Percentiles rank a stretch among this genome's conserved stretches.
Conservation (phyloP, 108 stramenopile species). For the Cylindrotheca fusiformis region DNA sequence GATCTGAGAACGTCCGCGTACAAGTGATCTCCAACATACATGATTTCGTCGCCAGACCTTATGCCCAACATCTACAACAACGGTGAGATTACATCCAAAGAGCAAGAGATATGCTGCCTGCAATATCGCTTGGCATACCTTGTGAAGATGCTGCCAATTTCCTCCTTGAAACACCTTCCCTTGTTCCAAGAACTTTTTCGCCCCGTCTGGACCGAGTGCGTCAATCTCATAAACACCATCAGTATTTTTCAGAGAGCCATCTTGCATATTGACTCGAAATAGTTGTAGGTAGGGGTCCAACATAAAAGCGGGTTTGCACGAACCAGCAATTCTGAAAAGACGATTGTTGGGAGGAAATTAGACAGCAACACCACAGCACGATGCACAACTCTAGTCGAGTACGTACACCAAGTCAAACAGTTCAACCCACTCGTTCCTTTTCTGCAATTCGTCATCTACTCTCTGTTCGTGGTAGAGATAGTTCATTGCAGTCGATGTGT, state of each 20-base stretch:
- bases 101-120: too few species aligned
- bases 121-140: too few species aligned
- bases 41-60: slow-evolving; percentile 88
- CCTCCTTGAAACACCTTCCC: slow-evolving; percentile 95
- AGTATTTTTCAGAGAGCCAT: slow-evolving; percentile 82
- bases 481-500: slow-evolving; percentile 95
- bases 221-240: slow-evolving; percentile 91
- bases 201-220: slow-evolving; percentile 67
- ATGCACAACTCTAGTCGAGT: neutral
- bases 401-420: slow-evolving; percentile 88
- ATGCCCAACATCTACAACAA: slow-evolving; percentile 85
- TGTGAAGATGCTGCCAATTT: slow-evolving; percentile 90
- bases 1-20: slow-evolving; percentile 91
- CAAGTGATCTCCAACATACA: slow-evolving; percentile 97
- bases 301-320: slow-evolving; percentile 88
- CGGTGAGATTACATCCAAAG: too few species aligned
- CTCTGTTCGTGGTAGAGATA: slow-evolving; percentile 68
- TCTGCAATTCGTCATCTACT: slow-evolving; percentile 59
- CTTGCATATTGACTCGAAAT: slow-evolving; percentile 78
- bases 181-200: slow-evolving; percentile 70
- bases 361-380: neutral
- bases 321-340: slow-evolving; percentile 67
- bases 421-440: slow-evolving; percentile 89
- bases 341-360: too few species aligned
- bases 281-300: slow-evolving; percentile 86